Evolutionary conservation across 768 basidiomycete genomes (phyloP), one percentile per base, ranked within the genome.

Genomic region (Russula olivacea): DNA sequence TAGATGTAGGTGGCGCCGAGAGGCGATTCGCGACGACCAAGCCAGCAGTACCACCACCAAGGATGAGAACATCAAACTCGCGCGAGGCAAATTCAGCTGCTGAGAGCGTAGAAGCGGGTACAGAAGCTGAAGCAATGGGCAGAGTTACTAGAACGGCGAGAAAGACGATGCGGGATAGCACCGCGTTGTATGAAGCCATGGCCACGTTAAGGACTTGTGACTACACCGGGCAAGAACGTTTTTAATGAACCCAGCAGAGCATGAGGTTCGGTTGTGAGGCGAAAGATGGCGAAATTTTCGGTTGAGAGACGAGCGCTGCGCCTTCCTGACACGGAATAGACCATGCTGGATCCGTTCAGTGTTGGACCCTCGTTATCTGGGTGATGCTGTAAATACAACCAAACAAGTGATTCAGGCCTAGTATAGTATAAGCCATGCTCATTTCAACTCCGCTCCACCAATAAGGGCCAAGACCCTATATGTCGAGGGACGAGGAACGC

Each of bases 21-120:
- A 66, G 62, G 32, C 65, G 65, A 60, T 64, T 66, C 3, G 65
- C 62, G 14, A 64, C 62, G 34, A 66, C 65, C 40, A 64, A 30
- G 41, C 62, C 65, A 12, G 65, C 65, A 14, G 56, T 66, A 43
- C 65, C 65, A 51, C 65, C 65, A 9, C 65, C 65, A 1, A 66
- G 40, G 15, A 66, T 21, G 25, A 66, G 52, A 38, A 66, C 53
- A 11, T 66, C 65, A 36, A 66, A 66, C 15, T 63, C 55, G 15
- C 41, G 47, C n/a, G 38, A 38, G 12, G 65, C 61, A 45, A 66
- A 66, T 12, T 64, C 65, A 2, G 63, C 28, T 12, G 65, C 55
- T 17, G 58, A 51, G 43, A 64, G 55, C 6, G 55, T 63, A 19
- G 55, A 53, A 40, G 57, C 17, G 11, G 52, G 36, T 36, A 15